Conservation (phyloP, 192 early-diverging fungal genomes). For the Coemansia sp. region DNA sequence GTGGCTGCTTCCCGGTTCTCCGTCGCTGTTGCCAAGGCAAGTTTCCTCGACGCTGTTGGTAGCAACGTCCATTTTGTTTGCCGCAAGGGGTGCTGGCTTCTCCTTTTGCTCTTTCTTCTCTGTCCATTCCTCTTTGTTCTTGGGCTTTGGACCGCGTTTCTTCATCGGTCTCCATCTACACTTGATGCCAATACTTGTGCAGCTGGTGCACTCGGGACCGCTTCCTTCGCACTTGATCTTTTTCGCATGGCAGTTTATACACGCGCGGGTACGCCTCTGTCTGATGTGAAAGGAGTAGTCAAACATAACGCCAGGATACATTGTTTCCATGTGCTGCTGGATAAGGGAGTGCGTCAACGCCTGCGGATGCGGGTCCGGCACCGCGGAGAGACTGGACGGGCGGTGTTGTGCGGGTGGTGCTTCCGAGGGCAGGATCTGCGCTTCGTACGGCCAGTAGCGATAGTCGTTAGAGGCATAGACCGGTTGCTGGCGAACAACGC, state of each 20-base stretch:
- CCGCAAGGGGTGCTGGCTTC: background rate
- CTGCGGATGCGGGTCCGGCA: background rate
- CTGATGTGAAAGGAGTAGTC: conserved; percentile 6
- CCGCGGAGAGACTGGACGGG: background rate
- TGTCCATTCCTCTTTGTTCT: background rate
- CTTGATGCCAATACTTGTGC: conserved; percentile 23
- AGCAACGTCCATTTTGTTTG: background rate
- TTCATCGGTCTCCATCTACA: conserved; percentile 47
- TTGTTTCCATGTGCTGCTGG: background rate
- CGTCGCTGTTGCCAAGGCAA: background rate
- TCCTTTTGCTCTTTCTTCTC: background rate
- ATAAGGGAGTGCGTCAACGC: background rate
- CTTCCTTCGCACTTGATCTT: conserved; percentile 41
- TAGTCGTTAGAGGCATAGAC: conserved; percentile 20
- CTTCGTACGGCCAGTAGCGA: conserved; percentile 42
- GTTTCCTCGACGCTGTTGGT: background rate
- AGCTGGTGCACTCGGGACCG: conserved; percentile 26
- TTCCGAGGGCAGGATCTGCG: background rate
- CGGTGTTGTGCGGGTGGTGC: background rate
- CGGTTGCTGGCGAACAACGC: conserved; percentile 17
- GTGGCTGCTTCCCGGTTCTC: background rate
- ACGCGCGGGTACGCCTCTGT: conserved; percentile 42
- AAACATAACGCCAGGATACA: conserved; percentile 14
- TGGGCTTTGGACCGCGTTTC: conserved; percentile 53
- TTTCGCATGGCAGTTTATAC: conserved; percentile 41